Evolutionary conservation across 805 yeast genomes (phyloP).

Genomic region (Dipodascopsis uninucleata): DNA sequence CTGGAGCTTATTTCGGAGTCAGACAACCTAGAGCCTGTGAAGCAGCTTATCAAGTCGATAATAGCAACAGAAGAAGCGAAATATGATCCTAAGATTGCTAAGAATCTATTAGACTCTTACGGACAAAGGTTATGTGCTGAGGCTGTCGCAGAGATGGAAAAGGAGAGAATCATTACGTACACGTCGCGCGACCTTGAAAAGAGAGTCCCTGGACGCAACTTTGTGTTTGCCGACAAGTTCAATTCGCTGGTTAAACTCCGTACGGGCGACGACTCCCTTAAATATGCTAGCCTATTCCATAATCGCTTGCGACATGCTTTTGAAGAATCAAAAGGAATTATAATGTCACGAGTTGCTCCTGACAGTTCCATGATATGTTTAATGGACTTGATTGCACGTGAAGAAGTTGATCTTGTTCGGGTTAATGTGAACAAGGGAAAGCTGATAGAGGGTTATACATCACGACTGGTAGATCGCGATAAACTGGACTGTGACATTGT

Average conservation of each 20-base stretch:
- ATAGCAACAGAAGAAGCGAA: conserved; percentile 51
- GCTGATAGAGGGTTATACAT: conserved; percentile 63
- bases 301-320: conserved; percentile 43
- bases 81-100: conserved; percentile 48
- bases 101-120: conserved; percentile 43
- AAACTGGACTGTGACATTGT: conserved; percentile 64
- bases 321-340: conserved; percentile 49
- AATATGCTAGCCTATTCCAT: conserved; percentile 47
- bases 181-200: conserved; percentile 35
- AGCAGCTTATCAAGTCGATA: conserved; percentile 42
- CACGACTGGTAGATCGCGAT: conserved; percentile 67
- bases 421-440: conserved; percentile 49
- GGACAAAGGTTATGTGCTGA: conserved; percentile 48
- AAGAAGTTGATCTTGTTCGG: conserved; percentile 44
- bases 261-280: conserved; percentile 42
- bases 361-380: conserved; percentile 63
- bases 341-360: conserved; percentile 51
- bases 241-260: conserved; percentile 41
- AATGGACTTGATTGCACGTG: conserved; percentile 50
- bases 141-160: conserved; percentile 50
- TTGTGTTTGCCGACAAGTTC: conserved; percentile 54
- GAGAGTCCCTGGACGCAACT: conserved; percentile 47
- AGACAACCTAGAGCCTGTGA: conserved; percentile 13
- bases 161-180: conserved; percentile 42
- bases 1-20: neutral